Conservation (phyloP, 768 basidiomycete species). For the Lyophyllum atratum region DNA sequence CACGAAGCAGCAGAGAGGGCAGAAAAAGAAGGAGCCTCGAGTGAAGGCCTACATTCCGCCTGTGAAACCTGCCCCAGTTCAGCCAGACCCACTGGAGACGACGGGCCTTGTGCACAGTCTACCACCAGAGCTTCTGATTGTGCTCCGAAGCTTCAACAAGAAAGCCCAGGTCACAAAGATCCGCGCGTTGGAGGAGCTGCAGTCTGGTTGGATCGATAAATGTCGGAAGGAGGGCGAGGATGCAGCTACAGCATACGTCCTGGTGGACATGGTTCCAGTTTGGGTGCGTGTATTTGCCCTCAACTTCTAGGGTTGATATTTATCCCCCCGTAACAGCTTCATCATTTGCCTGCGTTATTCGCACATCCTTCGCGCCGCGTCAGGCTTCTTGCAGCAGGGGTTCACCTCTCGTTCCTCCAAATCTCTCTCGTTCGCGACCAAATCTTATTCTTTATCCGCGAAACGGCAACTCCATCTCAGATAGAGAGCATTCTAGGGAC, state of each 20-base stretch:
- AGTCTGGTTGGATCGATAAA: conserved; percentile 63
- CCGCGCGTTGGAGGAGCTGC: conserved; percentile 85
- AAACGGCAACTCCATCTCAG: conserved; percentile 49
- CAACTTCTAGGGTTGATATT: background rate
- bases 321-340: conserved; percentile 60
- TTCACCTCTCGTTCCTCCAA: conserved; percentile 68
- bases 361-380: conserved; percentile 81
- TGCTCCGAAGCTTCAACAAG: conserved; percentile 81
- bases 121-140: conserved; percentile 81
- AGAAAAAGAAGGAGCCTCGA: conserved; percentile 71
- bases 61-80: conserved; percentile 69
- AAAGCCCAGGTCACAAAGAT: conserved; percentile 86
- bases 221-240: conserved; percentile 45
- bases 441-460: conserved; percentile 50
- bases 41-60: conserved; percentile 90
- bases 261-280: conserved; percentile 75
- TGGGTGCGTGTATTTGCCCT: conserved; percentile 65
- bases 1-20: conserved; percentile 51
- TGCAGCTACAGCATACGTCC: conserved; percentile 36
- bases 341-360: conserved; percentile 83
- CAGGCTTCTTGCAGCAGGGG: conserved; percentile 55
- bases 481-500: conserved; percentile 63
- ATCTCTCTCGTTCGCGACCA: conserved; percentile 50
- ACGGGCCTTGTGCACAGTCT: conserved; percentile 73
- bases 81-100: conserved; percentile 86